Percentiles rank a stretch among this genome's conserved stretches.
These are phyloP conservation scores for Solanum paucissectum DNA, from an alignment of 257 asterid species.

Conservation along the genomic window DNA sequence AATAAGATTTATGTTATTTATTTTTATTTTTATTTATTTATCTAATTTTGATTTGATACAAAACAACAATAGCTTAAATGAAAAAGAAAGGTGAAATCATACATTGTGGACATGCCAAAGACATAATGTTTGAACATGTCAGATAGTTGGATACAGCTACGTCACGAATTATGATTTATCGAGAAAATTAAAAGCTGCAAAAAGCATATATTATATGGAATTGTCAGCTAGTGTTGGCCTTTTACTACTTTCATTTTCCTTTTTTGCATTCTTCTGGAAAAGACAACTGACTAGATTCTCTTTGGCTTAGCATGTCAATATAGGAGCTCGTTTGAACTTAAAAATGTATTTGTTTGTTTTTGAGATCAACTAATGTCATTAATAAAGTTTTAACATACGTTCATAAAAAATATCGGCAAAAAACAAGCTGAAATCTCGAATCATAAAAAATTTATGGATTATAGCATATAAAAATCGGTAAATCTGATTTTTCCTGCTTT, in stretches of 20 bases:
- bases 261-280: constrained; percentile 1
- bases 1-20: too few species aligned
- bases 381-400: fast-evolving
- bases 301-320: neutral
- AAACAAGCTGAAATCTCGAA: fast-evolving
- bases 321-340: too few species aligned
- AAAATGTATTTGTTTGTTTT: fast-evolving
- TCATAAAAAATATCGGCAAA: fast-evolving
- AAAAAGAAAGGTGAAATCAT: neutral
- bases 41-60: too few species aligned
- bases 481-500: too few species aligned
- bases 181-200: constrained; percentile 1
- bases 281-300: neutral
- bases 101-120: neutral
- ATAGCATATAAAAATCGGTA: too few species aligned
- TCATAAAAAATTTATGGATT: too few species aligned
- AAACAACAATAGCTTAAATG: too few species aligned
- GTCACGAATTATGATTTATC: constrained; percentile 6
- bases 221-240: neutral
- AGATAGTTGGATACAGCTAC: constrained; percentile 5
- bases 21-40: too few species aligned
- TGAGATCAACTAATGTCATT: fast-evolving
- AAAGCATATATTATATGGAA: neutral
- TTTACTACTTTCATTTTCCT: neutral
- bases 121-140: neutral